Base-by-base conservation (phyloP, 2,329 filamentous ascomycete species). In the Phaeoacremonium minimum region DNA sequence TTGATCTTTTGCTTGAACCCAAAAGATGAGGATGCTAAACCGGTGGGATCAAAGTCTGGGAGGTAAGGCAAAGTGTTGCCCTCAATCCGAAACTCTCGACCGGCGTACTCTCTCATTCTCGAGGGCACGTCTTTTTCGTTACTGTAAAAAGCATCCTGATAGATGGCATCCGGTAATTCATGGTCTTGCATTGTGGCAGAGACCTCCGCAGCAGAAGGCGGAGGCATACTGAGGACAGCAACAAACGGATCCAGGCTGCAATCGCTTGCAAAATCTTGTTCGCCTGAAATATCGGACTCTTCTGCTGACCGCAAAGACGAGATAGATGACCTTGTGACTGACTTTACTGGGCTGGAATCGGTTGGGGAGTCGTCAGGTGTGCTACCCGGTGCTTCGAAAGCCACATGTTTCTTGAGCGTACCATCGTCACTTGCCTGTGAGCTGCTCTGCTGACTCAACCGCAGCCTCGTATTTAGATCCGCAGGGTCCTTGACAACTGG, bases 91-190 rank as follows among this genome's bases (percentile, higher is more conserved):
- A 94, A 96, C 49, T 94, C 86, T 47, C 81, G 80, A 4, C 91
- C 91, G 6, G 86, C 91, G 61, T 95, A 97, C 58, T 95, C 88
- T 36, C 87, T 74, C 19, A 73, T 61, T 36, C 83, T 76, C 28
- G 83, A 73, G 11, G 90, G 89, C 0, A 96, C 85, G 59, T 97
- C 93, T 34, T 71, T 73, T 43, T 94, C 87, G 18, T 86, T 73
- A 48, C 89, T 86, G 55, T 95, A 97, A 51, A 83, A 90, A 1
- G 90, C 83, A 53, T 89, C 82, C 57, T 89, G 86, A 45, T 95
- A 94, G 33, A 96, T 74, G 12, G 85, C 73, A 40, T 82, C 70
- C 1, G 85, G 84, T 7, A 80, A 61, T 11, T 71, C 71, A 39
- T 70, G 60, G n/a, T 67, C 55, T 46, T 70, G 59, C 56, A 88